Evolutionary conservation across 768 basidiomycete genomes (phyloP).

Genomic region (Gloeophyllum trabeum): DNA sequence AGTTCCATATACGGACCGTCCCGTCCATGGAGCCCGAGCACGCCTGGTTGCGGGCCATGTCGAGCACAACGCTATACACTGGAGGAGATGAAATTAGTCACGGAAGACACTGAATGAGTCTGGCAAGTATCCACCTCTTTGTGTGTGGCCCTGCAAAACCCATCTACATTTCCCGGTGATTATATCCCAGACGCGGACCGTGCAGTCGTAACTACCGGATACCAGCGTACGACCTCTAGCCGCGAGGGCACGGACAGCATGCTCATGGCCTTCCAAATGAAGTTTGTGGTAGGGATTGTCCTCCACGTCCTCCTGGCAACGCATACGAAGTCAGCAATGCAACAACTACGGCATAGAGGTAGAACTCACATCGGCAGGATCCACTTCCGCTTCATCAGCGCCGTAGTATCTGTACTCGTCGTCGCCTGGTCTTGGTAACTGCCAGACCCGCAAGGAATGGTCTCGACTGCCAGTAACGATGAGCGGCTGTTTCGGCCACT

Average conservation of each 20-base stretch:
- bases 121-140: slow-evolving; percentile 52
- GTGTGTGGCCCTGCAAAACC: slow-evolving; percentile 78
- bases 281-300: slow-evolving; percentile 87
- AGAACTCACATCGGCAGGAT: slow-evolving; percentile 35
- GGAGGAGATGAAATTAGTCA: slow-evolving; percentile 7
- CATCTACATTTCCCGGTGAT: slow-evolving; percentile 73
- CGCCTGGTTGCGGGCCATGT: slow-evolving; percentile 76
- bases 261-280: slow-evolving; percentile 80
- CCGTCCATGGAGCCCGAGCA: slow-evolving; percentile 99
- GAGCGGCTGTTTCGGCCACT: slow-evolving; percentile 59
- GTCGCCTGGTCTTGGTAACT: slow-evolving; percentile 56
- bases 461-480: slow-evolving; percentile 69
- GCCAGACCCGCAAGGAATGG: slow-evolving; percentile 56
- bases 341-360: background rate
- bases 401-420: slow-evolving; percentile 64
- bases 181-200: slow-evolving; percentile 92
- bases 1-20: slow-evolving; percentile 91
- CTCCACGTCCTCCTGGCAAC: slow-evolving; percentile 45
- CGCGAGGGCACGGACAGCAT: slow-evolving; percentile 87
- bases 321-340: slow-evolving; percentile 6
- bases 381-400: slow-evolving; percentile 47
- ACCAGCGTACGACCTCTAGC: slow-evolving; percentile 84
- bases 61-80: slow-evolving; percentile 96
- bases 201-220: slow-evolving; percentile 93
- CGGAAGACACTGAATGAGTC: too few relatives aligned